Percentiles rank a stretch among this genome's conserved stretches.
These are phyloP conservation scores for Marsdenia floribunda DNA, from an alignment of 257 asterid species.

Conservation along the genomic window DNA sequence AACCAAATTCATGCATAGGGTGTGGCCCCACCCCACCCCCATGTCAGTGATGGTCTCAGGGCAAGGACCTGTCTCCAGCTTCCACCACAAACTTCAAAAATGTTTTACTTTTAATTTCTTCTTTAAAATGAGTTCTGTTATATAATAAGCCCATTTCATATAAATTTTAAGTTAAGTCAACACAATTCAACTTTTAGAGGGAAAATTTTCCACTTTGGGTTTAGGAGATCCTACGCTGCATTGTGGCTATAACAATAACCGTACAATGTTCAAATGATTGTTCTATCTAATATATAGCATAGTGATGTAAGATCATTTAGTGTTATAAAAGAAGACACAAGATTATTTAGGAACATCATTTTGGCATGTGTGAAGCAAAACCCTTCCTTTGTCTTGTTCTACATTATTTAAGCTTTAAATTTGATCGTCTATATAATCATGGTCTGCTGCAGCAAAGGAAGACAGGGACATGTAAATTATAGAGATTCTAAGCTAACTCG, in stretches of 20 bases:
- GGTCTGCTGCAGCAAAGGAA: conserved; percentile 79
- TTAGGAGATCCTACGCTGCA: background rate
- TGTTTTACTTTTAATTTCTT: too few species aligned
- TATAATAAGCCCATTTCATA: too few species aligned
- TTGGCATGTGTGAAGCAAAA: background rate
- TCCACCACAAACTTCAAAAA: too few species aligned
- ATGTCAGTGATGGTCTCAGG: too few species aligned
- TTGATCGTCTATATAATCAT: background rate
- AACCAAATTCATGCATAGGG: too few species aligned
- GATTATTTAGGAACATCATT: background rate
- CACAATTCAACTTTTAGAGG: background rate
- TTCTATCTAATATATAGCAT: background rate
- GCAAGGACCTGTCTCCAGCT: too few species aligned
- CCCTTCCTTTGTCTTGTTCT: background rate
- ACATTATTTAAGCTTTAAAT: background rate
- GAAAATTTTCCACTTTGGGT: background rate
- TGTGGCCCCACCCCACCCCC: too few species aligned
- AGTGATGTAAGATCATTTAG: background rate
- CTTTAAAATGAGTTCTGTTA: too few species aligned
- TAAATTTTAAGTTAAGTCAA: too few species aligned
- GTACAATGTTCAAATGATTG: background rate
- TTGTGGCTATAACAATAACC: background rate
- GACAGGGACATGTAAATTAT: conserved; percentile 87
- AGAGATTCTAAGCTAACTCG: conserved; percentile 99
- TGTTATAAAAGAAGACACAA: background rate